Base-by-base conservation (phyloP, 176 grass and related monocot species). In the Eragrostis nindensis region DNA sequence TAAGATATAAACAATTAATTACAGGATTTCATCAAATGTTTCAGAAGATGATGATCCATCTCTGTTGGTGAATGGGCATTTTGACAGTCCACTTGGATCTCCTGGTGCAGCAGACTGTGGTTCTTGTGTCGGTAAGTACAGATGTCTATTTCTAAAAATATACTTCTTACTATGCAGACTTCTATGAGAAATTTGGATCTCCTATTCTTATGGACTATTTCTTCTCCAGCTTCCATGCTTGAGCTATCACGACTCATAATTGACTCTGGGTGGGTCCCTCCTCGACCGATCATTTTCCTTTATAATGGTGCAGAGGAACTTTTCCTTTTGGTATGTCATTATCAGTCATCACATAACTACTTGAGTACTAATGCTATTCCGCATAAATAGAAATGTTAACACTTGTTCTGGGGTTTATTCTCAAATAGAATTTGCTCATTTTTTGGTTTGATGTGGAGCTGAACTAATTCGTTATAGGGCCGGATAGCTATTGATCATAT, bases 251-350 rank as follows among this genome's bases (percentile, higher is more conserved):
- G 95, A 77, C 84, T 98, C 65, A 82, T 98, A 73, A 65, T 95
- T 87, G 92, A 98, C 85, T 91, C 92, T 52, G 84, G 86, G 67
- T 98, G 95, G 95, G 84, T 95, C 72, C 95, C 95, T 74, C 88
- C 92, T 79, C 92, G 55, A 74, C 95, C 95, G 11, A 78, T 98
- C 55, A 93, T 95, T 83, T 98, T 98, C 83, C 95, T 98, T 82
- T 98, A 95, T 85, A 98, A 98, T 86, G 95, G 95, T 46, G 95
- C 95, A 41, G 95, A 98, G 86, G 95, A 98, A 81, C 92, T 98
- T 87, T 98, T 95, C 78, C 95, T 98, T 88, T 91, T 98, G 90
- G 95, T 98, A 94, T 90, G 68, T 75, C 22, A 73, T 10, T 91
- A 11, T 40, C 70, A 70, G 45, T 64, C 64, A 59, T 44, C 54